Evolutionary conservation across 2,329 filamentous ascomycete genomes (phyloP), one percentile per base, ranked within the genome.

Genomic region (Fusarium algeriense): DNA sequence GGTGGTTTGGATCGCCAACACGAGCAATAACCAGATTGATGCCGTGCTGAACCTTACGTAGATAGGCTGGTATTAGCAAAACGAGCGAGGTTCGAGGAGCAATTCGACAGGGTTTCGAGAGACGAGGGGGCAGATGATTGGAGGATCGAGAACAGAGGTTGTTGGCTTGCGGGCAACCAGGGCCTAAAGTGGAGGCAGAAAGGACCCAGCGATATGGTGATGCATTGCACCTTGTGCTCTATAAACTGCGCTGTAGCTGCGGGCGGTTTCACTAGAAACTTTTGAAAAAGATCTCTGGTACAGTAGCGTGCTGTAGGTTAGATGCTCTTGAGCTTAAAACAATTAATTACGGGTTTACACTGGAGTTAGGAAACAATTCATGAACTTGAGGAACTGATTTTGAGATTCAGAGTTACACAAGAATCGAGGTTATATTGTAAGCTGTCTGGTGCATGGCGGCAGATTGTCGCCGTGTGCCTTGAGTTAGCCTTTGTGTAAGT

Each of bases 41-140:
- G 53, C 60, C 54, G 54, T 57, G 56, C 37, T 55, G 34, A 48
- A 56, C 53, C 30, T 46, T 56, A 63, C 49, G 60, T 57, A 64
- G 49, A 64, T 64, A 64, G 19, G 30, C 61, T 41, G 60, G 61
- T 65, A 48, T 67, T 55, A 71, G 64, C 71, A 66, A 76, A 76
- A 72, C 73, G 68, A 76, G 66, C 64, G 74, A 75, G 70, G 58
- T 61, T 73, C 46, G 67, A 75, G 49, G 64, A 67, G 60, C 69
- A 75, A 59, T 59, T 49, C 28, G 65, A 68, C 72, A 75, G 74
- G 74, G 74, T 73, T 70, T 70, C 64, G 60, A 67, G 60, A 73
- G 62, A 68, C 64, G 45, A 74, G 70, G 38, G 65, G 53, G 40
- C 41, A 66, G 67, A 12, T 75, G 73, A 75, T 75, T 76, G 73